phyloP scores from a whole-genome alignment of 495 filamentous ascomycete species.

The Podospora tetraspora region DNA sequence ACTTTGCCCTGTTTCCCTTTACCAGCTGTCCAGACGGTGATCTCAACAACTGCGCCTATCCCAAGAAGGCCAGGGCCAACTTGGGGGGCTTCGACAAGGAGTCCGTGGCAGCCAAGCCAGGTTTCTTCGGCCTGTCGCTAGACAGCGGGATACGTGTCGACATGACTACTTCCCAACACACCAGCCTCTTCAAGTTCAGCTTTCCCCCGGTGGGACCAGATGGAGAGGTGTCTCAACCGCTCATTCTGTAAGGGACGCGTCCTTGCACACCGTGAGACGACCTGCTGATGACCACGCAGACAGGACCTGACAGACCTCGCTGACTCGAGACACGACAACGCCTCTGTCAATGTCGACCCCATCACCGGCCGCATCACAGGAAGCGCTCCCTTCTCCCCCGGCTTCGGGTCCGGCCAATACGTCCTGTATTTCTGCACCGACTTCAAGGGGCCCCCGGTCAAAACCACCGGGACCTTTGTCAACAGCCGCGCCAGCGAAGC shows the following conservation, averaged over 20 bases:
- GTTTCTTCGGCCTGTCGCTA: conserved; percentile 61
- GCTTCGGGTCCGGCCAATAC: conserved; percentile 63
- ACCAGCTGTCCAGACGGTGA: conserved; percentile 59
- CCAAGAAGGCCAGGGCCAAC: conserved; percentile 38
- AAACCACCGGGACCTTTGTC: conserved; percentile 60
- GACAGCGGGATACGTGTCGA: conserved; percentile 55
- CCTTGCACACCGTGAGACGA: background rate
- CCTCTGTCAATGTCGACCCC: conserved; percentile 48
- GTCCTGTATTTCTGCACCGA: conserved; percentile 62
- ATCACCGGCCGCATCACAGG: conserved; percentile 58
- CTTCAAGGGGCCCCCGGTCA: conserved; percentile 57
- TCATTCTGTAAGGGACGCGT: conserved; percentile 42
- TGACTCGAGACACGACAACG: conserved; percentile 57
- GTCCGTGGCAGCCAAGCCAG: conserved; percentile 56
- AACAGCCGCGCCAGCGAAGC: conserved; percentile 54
- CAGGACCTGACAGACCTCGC: conserved; percentile 63
- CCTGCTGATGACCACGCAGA: background rate
- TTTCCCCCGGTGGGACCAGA: conserved; percentile 45
- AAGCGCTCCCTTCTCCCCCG: conserved; percentile 60
- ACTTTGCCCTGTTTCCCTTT: conserved; percentile 69
- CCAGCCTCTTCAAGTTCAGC: conserved; percentile 64
- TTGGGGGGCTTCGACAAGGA: conserved; percentile 41
- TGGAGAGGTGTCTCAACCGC: conserved; percentile 45
- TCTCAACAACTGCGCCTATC: conserved; percentile 58
- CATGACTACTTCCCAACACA: conserved; percentile 62